Evolutionary conservation across 805 yeast species (phyloP).

Genomic region (Wickerhamiella galacta): DNA sequence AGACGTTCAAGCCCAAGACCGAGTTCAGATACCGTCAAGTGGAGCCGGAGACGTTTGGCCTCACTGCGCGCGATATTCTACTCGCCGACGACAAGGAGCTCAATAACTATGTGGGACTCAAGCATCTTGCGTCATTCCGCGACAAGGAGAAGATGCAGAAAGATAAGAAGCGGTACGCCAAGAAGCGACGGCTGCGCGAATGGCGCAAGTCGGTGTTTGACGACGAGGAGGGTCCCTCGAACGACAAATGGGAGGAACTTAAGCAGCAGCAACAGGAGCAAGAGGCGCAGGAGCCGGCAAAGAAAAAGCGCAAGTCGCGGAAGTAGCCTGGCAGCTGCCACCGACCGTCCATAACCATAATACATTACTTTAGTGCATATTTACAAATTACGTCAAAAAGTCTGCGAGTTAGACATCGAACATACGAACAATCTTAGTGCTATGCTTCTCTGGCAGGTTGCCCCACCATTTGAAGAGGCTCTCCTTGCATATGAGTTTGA

Average conservation of each 20-base stretch:
- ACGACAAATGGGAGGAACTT: slow-evolving; percentile 16
- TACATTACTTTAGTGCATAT: too few relatives aligned
- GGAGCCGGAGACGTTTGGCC: slow-evolving; percentile 84
- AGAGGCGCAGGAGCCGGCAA: slow-evolving; percentile 3
- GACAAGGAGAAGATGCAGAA: slow-evolving; percentile 51
- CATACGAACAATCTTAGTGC: slow-evolving; percentile 13
- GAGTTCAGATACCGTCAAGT: slow-evolving; percentile 82
- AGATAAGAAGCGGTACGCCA: slow-evolving; percentile 72
- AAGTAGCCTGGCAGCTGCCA: too few relatives aligned
- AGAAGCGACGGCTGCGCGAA: slow-evolving; percentile 64
- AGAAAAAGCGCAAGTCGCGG: slow-evolving; percentile 2
- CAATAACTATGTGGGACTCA: slow-evolving; percentile 72
- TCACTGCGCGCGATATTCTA: slow-evolving; percentile 70
- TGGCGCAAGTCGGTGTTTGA: slow-evolving; percentile 81
- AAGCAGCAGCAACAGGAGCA: slow-evolving; percentile 3
- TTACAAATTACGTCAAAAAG: too few relatives aligned
- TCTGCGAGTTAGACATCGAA: slow-evolving; percentile 7
- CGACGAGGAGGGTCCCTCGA: slow-evolving; percentile 30
- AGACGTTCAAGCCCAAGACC: slow-evolving; percentile 28
- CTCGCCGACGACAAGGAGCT: slow-evolving; percentile 77
- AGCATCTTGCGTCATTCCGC: slow-evolving; percentile 87
- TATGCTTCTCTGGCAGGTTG: slow-evolving; percentile 7
- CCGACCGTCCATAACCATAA: too few relatives aligned
- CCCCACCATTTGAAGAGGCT: slow-evolving; percentile 92
- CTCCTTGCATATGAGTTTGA: slow-evolving; percentile 82